Conservation (phyloP, 169 alveolate genomes). For the Theileria annulata region DNA sequence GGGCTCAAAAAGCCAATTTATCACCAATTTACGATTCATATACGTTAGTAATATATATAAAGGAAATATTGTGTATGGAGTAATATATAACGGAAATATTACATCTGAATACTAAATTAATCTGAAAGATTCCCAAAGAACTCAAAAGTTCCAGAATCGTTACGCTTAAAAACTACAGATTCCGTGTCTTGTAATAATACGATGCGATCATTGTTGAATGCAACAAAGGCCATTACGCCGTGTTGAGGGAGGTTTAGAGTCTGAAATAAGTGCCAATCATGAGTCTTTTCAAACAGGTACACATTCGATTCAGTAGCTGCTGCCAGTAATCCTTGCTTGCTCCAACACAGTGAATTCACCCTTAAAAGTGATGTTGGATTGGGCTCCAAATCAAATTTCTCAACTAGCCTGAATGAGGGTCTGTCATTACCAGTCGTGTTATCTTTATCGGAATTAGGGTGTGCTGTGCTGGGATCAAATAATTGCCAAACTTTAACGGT, state of each 20-base stretch:
- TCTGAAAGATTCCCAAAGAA: no score
- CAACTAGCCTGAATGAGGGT: constrained; percentile 46
- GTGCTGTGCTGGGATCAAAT: no score
- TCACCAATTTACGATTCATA: no score
- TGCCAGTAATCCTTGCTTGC: constrained; percentile 44
- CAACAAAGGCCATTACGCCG: constrained; percentile 14
- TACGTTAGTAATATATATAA: no score
- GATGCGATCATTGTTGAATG: constrained; percentile 55
- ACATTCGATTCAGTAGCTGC: constrained; percentile 25
- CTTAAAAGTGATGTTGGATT: constrained; percentile 14
- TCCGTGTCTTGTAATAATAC: constrained; percentile 9
- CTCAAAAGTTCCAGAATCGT: not conserved
- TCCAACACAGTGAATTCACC: constrained; percentile 38
- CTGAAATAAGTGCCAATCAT: constrained; percentile 27
- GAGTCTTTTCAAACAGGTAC: constrained; percentile 22
- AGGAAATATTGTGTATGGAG: no score
- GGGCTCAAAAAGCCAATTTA: no score
- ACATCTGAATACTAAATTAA: no score
- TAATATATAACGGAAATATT: no score
- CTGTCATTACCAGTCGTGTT: no score
- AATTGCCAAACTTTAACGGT: constrained; percentile 60
- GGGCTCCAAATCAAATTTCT: constrained; percentile 26
- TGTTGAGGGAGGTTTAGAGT: constrained; percentile 19
- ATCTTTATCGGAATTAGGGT: no score
- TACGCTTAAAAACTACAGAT: not conserved